A percentile compares a stretch with the other conserved stretches of the same genome.
Conservation (phyloP, 306 rosid genomes). For the Cucumis cinereus region DNA sequence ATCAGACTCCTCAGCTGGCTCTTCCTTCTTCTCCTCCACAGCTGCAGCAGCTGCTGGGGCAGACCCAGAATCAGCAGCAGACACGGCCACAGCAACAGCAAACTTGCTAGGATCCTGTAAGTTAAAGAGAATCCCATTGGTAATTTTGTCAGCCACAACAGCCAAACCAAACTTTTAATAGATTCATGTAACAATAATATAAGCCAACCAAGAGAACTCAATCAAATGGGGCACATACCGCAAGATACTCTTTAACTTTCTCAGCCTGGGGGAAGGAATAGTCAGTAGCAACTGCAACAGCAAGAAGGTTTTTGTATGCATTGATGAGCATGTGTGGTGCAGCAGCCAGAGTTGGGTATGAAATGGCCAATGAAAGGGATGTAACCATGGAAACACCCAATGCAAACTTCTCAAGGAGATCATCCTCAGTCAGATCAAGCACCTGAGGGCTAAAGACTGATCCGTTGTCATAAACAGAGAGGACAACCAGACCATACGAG, state of each 20-base stretch:
- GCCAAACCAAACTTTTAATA: not conserved
- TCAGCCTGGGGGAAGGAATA: constrained; percentile 67
- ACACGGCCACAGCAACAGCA: constrained; percentile 24
- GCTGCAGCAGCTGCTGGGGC: constrained; percentile 34
- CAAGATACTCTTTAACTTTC: constrained; percentile 58
- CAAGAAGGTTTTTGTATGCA: constrained; percentile 63
- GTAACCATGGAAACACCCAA: constrained; percentile 63
- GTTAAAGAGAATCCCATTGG: not conserved
- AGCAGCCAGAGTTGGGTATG: constrained; percentile 79
- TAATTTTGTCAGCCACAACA: not conserved
- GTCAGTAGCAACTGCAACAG: constrained; percentile 51
- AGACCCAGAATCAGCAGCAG: constrained; percentile 5
- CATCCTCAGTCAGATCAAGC: constrained; percentile 75
- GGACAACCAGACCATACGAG: constrained; percentile 77
- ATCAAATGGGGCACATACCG: constrained; percentile 22
- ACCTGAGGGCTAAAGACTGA: constrained; percentile 83
- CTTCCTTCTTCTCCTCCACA: constrained; percentile 55
- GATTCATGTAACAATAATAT: not conserved
- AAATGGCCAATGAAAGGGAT: constrained; percentile 55
- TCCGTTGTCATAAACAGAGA: constrained; percentile 65
- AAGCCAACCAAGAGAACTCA: not conserved
- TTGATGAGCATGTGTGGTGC: constrained; percentile 79
- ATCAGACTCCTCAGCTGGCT: constrained; percentile 50
- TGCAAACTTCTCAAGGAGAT: constrained; percentile 59
- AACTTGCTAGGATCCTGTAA: constrained; percentile 35